Conservation (phyloP, 192 early-diverging fungal species). For the Entomortierella chlamydospora region DNA sequence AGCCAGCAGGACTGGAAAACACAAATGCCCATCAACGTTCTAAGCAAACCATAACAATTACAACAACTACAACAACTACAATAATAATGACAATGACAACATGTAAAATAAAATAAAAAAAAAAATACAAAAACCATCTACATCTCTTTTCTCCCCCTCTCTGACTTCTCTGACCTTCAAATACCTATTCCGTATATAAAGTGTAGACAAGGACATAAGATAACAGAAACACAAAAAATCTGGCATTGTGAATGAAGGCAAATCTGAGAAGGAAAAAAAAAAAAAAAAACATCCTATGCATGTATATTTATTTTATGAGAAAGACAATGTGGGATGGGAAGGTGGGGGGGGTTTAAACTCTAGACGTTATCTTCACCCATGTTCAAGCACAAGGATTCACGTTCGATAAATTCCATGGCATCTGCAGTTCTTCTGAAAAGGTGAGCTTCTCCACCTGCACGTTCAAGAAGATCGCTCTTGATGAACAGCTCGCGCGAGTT, state of each 20-base stretch:
- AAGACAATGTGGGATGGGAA: too few species aligned
- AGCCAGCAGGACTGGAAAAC: constrained; percentile 1
- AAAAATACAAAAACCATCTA: not conserved
- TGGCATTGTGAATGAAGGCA: too few species aligned
- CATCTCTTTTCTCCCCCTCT: not conserved
- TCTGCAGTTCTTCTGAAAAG: constrained; percentile 72
- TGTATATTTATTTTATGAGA: not conserved
- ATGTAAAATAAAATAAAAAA: constrained; percentile 1
- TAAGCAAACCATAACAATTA: not conserved
- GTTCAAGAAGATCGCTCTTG: constrained; percentile 73
- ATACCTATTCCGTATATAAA: too few species aligned
- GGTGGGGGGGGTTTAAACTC: too few species aligned
- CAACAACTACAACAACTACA: not conserved
- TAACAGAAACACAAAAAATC: too few species aligned
- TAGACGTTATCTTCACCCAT: constrained; percentile 36
- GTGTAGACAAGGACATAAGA: too few species aligned
- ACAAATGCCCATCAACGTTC: not conserved
- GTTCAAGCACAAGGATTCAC: constrained; percentile 34
- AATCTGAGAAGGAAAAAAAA: too few species aligned
- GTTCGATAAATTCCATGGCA: constrained; percentile 67
- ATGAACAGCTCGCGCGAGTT: constrained; percentile 76
- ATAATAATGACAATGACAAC: not conserved
- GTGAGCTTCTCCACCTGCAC: constrained; percentile 69
- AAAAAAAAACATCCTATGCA: too few species aligned
- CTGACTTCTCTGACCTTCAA: not conserved